phyloP scores from a whole-genome alignment of 1,284 basidiomycete species.

The Phlebopus sp. region DNA sequence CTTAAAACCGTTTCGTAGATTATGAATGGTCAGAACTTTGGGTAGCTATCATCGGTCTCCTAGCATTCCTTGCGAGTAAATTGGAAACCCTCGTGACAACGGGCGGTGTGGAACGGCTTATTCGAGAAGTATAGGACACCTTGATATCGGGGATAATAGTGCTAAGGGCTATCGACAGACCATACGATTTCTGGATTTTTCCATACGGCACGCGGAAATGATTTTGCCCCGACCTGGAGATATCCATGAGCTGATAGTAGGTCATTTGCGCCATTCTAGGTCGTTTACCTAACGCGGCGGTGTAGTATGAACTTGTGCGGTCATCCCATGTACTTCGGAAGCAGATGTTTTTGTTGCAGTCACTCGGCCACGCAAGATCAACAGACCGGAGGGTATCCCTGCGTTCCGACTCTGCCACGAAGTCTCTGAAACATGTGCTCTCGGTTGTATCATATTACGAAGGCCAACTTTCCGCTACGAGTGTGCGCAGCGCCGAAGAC shows the following conservation, averaged over 20 bases:
- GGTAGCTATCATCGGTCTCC: slow-evolving; percentile 49
- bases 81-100: slow-evolving; percentile 47
- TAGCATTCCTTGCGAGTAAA: slow-evolving; percentile 53
- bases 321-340: slow-evolving; percentile 47
- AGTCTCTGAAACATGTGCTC: slow-evolving; percentile 43
- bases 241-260: slow-evolving; percentile 58
- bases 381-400: slow-evolving; percentile 20
- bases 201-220: slow-evolving; percentile 45
- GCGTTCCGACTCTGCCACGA: slow-evolving; percentile 32
- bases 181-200: slow-evolving; percentile 49
- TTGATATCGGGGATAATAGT: neutral
- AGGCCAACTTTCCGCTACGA: slow-evolving; percentile 43
- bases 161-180: slow-evolving; percentile 35
- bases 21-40: slow-evolving; percentile 66
- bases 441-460: slow-evolving; percentile 49
- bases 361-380: slow-evolving; percentile 33
- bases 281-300: slow-evolving; percentile 2
- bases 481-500: slow-evolving; percentile 45
- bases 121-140: slow-evolving; percentile 45
- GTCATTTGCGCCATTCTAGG: slow-evolving; percentile 26
- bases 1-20: slow-evolving; percentile 34
- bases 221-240: slow-evolving; percentile 51
- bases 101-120: slow-evolving; percentile 47
- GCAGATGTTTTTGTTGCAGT: slow-evolving; percentile 43
- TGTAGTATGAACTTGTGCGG: slow-evolving; percentile 62